Percentiles rank a stretch among this genome's conserved stretches.
phyloP scores from a whole-genome alignment of 2,329 filamentous ascomycete genomes.

The Claviceps sp. region DNA sequence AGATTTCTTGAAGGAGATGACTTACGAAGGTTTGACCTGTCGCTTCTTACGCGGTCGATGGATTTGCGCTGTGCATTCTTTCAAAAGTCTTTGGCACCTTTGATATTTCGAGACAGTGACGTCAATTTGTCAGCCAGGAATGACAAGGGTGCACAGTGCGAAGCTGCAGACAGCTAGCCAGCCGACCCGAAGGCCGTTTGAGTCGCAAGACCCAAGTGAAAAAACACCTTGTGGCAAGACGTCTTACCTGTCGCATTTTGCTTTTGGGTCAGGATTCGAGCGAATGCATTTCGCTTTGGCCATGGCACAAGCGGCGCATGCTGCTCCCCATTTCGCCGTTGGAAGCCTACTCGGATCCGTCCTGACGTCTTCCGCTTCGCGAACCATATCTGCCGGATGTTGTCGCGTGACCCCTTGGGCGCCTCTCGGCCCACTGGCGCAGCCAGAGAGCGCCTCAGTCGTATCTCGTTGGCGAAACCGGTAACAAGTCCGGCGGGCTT shows the following conservation, averaged over 20 bases:
- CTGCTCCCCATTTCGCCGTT: conserved; percentile 34
- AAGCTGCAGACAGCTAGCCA: not conserved
- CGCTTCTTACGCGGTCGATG: conserved; percentile 39
- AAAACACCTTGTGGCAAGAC: not conserved
- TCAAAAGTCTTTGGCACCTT: conserved; percentile 35
- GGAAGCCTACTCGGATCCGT: conserved; percentile 18
- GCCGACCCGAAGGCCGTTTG: too few relatives aligned
- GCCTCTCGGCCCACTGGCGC: not conserved
- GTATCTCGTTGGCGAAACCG: not conserved
- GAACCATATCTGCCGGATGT: not conserved
- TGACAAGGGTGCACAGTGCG: not conserved
- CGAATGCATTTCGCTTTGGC: conserved; percentile 39
- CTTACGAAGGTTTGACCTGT: conserved; percentile 36
- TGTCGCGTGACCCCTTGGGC: not conserved
- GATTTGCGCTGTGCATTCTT: conserved; percentile 32
- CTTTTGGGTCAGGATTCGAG: conserved; percentile 19
- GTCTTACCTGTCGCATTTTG: conserved; percentile 34
- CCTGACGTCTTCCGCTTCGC: not conserved
- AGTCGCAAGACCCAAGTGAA: too few relatives aligned
- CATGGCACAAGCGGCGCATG: conserved; percentile 32
- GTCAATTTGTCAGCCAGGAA: conserved; percentile 1
- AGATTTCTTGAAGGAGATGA: conserved; percentile 4
- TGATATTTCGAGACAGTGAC: not conserved
- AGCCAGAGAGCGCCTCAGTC: not conserved
- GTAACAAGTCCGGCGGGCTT: conserved; percentile 10